Evolutionary conservation across 805 yeast genomes (phyloP), one percentile per base, ranked within the genome.

Genomic region (Ogataea parapolymorpha): DNA sequence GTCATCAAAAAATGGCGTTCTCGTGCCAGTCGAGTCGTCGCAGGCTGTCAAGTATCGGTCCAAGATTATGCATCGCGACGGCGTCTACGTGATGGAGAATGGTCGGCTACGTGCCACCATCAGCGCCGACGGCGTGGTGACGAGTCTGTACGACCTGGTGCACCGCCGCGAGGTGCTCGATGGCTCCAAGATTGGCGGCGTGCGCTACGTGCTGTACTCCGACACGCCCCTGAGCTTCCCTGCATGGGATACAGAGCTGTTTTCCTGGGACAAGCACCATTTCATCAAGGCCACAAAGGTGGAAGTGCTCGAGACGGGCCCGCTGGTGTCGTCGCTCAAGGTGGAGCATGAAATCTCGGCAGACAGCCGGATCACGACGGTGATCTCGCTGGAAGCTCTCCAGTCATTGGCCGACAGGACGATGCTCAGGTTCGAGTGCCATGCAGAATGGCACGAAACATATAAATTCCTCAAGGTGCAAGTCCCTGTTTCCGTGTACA

Each of bases 241-340:
- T 32, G 98, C 98, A 2, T 91, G 99, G 99, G 99, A 91, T 60
- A 91, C 98, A 0, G 99, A 91, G 59, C 72, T 89, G 44, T 93
- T 78, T 58, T 85, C 96, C 0, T 74, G 87, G 42, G 87, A 83
- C 53, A 88, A 83, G 56, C 79, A 74, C 57, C 68, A 67, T 40
- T 77, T 79, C 49, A 61, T 82, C 11, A 63, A 61, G 20, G 64
- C 67, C 0, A 50, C 71, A 0, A 65, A 68, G 13, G 65, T 73
- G 6, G 59, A 65, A 27, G 61, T 72, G 10, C 51, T 67, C 26
- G 72, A 71, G 35, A 61, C 65, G 29, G 81, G 83, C 24, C 79
- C 85, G 11, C 66, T 83, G 34, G 74, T 78, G 42, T 76, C 84
- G 2, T 72, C 89, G 0, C 67, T 90, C 25, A 67, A 77, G 46